phyloP scores from a whole-genome alignment of 2,329 filamentous ascomycete species.

The Venturia effusa region DNA sequence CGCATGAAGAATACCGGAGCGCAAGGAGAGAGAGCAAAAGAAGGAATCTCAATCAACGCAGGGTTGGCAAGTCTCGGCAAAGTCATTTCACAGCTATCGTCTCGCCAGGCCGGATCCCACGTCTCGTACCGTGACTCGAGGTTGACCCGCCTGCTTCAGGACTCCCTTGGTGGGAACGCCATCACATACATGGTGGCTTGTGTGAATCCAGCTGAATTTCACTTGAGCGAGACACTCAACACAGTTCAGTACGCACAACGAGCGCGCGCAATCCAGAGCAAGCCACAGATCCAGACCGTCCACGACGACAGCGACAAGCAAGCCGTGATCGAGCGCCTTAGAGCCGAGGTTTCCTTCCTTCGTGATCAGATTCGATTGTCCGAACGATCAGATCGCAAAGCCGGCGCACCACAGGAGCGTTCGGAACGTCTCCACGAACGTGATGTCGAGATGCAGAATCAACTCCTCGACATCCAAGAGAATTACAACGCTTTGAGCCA shows the following conservation, averaged over 20 bases:
- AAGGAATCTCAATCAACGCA: constrained; percentile 97
- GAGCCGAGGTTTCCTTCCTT: constrained; percentile 86
- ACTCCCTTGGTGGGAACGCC: constrained; percentile 91
- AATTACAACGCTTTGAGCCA: constrained; percentile 87
- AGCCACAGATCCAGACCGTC: constrained; percentile 87
- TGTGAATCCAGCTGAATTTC: constrained; percentile 92
- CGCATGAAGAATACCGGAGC: constrained; percentile 94
- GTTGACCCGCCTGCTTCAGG: constrained; percentile 86
- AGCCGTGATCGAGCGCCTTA: constrained; percentile 82
- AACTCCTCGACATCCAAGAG: constrained; percentile 84
- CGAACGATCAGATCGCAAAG: constrained; percentile 55
- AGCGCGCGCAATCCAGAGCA: constrained; percentile 92
- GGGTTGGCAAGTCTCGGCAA: constrained; percentile 91
- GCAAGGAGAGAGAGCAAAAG: constrained; percentile 84
- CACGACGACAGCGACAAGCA: constrained; percentile 88
- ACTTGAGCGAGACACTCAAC: constrained; percentile 93
- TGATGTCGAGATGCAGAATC: constrained; percentile 85
- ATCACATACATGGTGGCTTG: constrained; percentile 99
- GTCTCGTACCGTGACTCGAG: constrained; percentile 98
- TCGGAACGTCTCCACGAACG: constrained; percentile 71
- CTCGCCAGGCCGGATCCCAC: constrained; percentile 73
- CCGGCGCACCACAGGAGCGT: constrained; percentile 52
- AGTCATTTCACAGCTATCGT: constrained; percentile 95
- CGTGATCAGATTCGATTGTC: constrained; percentile 85
- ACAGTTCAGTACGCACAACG: constrained; percentile 94